Percentiles rank a stretch among this genome's conserved stretches.
phyloP scores from a whole-genome alignment of 2,329 filamentous ascomycete species.

The Ceratocystiopsis minuta region DNA sequence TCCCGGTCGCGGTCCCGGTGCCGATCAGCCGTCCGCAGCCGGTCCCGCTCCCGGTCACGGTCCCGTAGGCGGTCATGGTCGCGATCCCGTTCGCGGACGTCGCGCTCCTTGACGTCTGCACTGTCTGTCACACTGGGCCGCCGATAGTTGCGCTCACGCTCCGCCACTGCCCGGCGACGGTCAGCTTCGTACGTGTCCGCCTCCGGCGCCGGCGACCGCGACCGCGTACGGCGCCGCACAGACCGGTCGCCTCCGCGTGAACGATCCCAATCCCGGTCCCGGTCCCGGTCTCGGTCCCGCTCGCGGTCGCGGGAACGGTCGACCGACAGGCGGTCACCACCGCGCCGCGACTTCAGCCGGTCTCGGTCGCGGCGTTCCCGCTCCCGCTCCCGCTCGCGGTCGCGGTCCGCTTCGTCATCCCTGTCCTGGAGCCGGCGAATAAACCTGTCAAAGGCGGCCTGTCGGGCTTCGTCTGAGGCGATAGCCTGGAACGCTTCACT shows the following conservation, averaged over 20 bases:
- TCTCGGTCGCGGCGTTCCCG: constrained; percentile 32
- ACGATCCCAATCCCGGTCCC: constrained; percentile 37
- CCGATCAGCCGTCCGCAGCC: too few relatives aligned
- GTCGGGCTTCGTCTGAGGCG: constrained; percentile 64
- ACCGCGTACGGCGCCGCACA: too few relatives aligned
- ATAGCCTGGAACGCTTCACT: constrained; percentile 72
- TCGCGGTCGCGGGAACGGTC: constrained; percentile 18
- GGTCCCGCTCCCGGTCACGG: constrained; percentile 15
- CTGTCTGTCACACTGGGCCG: constrained; percentile 45
- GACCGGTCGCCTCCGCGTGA: too few relatives aligned
- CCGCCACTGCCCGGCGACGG: constrained; percentile 78
- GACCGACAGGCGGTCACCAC: too few relatives aligned
- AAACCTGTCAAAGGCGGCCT: constrained; percentile 77
- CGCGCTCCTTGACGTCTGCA: constrained; percentile 28
- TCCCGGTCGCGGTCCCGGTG: constrained; percentile 11
- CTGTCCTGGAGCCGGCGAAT: constrained; percentile 82
- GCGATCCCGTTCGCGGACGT: constrained; percentile 11
- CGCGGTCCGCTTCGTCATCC: constrained; percentile 70
- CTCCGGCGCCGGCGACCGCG: constrained; percentile 66
- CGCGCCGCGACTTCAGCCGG: constrained; percentile 7
- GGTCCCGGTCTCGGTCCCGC: neutral
- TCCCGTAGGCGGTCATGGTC: constrained; percentile 12
- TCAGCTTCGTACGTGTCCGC: constrained; percentile 90
- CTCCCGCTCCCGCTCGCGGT: constrained; percentile 45
- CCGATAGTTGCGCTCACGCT: constrained; percentile 84